phyloP scores from a whole-genome alignment of 2,329 filamentous ascomycete genomes.

The Chaetomiaceae sp. region DNA sequence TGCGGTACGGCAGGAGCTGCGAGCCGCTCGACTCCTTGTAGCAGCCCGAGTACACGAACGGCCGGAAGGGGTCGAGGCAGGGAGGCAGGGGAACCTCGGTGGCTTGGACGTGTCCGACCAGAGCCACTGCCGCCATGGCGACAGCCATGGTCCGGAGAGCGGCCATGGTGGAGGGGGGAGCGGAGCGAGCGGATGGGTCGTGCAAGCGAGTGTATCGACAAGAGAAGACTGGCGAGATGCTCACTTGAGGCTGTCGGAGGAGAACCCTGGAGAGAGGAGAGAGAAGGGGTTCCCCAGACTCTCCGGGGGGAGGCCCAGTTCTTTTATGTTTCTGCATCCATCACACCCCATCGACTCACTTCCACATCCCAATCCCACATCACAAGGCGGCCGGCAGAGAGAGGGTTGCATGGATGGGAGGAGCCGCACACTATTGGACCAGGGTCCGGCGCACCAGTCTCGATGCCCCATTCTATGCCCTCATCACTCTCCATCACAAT shows the following conservation, averaged over 20 bases:
- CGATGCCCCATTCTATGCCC: no score
- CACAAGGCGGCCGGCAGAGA: background rate
- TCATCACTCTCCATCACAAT: background rate
- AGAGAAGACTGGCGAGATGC: slow-evolving; percentile 5
- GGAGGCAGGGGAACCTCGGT: slow-evolving; percentile 40
- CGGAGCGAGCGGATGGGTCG: background rate
- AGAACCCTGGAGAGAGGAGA: slow-evolving; percentile 12
- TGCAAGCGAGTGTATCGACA: slow-evolving; percentile 6
- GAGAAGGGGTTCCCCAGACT: background rate
- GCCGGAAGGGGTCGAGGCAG: slow-evolving; percentile 42
- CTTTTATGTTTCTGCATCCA: slow-evolving; percentile 13
- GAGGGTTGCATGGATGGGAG: no score
- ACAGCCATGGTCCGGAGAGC: slow-evolving; percentile 32
- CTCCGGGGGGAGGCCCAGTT: background rate
- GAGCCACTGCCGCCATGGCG: slow-evolving; percentile 35
- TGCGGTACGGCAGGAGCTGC: slow-evolving; percentile 40
- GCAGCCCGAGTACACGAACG: slow-evolving; percentile 46
- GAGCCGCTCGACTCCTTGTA: slow-evolving; percentile 36
- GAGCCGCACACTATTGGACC: slow-evolving; percentile 4
- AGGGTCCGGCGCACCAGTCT: no score
- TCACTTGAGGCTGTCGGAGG: slow-evolving; percentile 3
- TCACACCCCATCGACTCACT: no score
- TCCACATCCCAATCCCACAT: no score
- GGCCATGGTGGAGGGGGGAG: slow-evolving; percentile 30
- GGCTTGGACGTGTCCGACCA: slow-evolving; percentile 36